phyloP scores from a whole-genome alignment of 225 moss, liverwort and hornwort species.

The Asterella californica region DNA sequence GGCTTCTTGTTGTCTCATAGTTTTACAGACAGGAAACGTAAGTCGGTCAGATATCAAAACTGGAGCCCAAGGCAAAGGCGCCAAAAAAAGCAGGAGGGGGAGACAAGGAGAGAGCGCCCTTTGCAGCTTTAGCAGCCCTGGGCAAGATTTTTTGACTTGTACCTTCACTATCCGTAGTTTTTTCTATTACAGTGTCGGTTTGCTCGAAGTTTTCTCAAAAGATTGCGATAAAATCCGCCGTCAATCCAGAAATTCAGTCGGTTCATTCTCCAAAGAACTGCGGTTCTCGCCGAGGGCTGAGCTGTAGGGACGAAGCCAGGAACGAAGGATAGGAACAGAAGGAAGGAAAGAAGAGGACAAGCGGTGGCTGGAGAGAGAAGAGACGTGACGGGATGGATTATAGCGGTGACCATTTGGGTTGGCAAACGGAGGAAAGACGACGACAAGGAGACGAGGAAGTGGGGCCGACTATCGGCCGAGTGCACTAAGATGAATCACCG shows the following conservation, averaged over 20 bases:
- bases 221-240: no score
- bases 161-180: no score
- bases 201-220: no score
- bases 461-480: no score
- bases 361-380: neutral
- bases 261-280: no score
- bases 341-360: neutral
- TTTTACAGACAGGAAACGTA: neutral
- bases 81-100: no score
- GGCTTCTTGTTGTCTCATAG: neutral
- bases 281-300: no score
- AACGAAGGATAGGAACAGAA: neutral
- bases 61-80: conserved; percentile 1
- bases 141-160: no score
- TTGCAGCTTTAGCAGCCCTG: no score
- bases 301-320: neutral
- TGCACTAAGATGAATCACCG: neutral
- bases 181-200: no score
- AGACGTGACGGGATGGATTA: neutral
- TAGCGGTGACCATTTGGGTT: neutral
- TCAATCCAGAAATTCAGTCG: no score
- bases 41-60: neutral
- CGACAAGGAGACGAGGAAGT: neutral
- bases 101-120: no score
- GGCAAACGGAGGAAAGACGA: conserved; percentile 8